These are phyloP conservation scores for Leccinum pachyderme DNA, from an alignment of 1,284 basidiomycete species.

Conservation along the genomic window DNA sequence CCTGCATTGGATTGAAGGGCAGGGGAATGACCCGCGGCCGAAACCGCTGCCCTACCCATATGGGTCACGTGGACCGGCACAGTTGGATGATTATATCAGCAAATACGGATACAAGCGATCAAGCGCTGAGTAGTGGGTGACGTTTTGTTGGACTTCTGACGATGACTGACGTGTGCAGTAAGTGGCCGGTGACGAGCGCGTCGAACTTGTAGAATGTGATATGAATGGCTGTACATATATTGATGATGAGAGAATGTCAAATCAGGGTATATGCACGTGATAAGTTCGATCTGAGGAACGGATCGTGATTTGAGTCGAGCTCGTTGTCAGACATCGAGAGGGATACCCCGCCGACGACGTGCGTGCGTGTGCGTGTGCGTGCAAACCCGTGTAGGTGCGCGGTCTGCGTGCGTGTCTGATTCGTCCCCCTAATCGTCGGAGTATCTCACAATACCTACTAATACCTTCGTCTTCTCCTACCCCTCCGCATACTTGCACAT, in stretches of 20 bases:
- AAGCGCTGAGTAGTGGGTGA: constrained; percentile 56
- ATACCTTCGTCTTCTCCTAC: constrained; percentile 4
- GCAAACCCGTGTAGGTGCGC: constrained; percentile 8
- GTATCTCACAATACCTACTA: constrained; percentile 11
- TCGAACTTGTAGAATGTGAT: constrained; percentile 21
- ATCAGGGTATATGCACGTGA: constrained; percentile 27
- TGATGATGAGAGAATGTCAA: neutral
- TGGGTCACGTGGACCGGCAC: constrained; percentile 89
- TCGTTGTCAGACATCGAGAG: constrained; percentile 22
- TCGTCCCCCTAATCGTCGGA: constrained; percentile 16
- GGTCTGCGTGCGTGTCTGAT: constrained; percentile 21
- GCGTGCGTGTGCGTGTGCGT: constrained; percentile 10
- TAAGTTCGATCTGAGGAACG: constrained; percentile 23
- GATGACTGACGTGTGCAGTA: constrained; percentile 14
- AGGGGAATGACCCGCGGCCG: constrained; percentile 29
- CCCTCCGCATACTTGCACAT: constrained; percentile 6
- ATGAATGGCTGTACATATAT: neutral
- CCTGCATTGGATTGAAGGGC: constrained; percentile 90
- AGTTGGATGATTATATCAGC: constrained; percentile 73
- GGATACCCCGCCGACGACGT: constrained; percentile 33
- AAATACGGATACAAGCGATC: constrained; percentile 80
- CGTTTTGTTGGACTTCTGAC: neutral
- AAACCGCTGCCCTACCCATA: constrained; percentile 73
- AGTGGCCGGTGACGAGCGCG: constrained; percentile 25
- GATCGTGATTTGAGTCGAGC: constrained; percentile 26